phyloP scores from a whole-genome alignment of 805 yeast genomes.

The Hanseniaspora guilliermondii region DNA sequence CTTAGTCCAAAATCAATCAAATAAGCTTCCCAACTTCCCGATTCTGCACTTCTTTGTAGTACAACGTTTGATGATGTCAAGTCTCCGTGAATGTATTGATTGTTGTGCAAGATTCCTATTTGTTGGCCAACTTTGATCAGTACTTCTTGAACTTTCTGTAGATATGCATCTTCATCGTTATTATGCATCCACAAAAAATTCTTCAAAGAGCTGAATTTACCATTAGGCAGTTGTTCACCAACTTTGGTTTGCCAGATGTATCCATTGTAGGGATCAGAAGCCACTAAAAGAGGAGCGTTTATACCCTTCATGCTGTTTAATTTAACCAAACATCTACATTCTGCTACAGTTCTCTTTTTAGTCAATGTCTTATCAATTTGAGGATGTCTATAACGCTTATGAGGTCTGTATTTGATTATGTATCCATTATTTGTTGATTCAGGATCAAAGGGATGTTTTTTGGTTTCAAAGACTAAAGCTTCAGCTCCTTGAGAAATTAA shows the following conservation, averaged over 20 bases:
- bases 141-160: conserved; percentile 32
- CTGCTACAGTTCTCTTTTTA: conserved; percentile 70
- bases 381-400: conserved; percentile 82
- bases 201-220: conserved; percentile 49
- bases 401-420: conserved; percentile 76
- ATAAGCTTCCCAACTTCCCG: conserved; percentile 33
- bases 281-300: conserved; percentile 58
- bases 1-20: conserved; percentile 89
- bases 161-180: conserved; percentile 13
- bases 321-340: conserved; percentile 62
- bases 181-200: conserved; percentile 58
- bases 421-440: conserved; percentile 26
- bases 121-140: conserved; percentile 48
- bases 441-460: conserved; percentile 54
- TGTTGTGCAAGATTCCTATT: conserved; percentile 58
- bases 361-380: conserved; percentile 64
- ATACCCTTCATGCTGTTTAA: conserved; percentile 38
- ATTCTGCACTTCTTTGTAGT: conserved; percentile 27
- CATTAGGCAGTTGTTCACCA: conserved; percentile 44
- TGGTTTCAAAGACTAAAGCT: conserved; percentile 59
- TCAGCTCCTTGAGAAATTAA: conserved; percentile 83
- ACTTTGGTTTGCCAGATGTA: conserved; percentile 78
- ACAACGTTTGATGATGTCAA: conserved; percentile 81
- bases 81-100: conserved; percentile 86
- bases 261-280: conserved; percentile 67